phyloP scores from a whole-genome alignment of 2,329 filamentous ascomycete species.

The Aspergillus sp. region DNA sequence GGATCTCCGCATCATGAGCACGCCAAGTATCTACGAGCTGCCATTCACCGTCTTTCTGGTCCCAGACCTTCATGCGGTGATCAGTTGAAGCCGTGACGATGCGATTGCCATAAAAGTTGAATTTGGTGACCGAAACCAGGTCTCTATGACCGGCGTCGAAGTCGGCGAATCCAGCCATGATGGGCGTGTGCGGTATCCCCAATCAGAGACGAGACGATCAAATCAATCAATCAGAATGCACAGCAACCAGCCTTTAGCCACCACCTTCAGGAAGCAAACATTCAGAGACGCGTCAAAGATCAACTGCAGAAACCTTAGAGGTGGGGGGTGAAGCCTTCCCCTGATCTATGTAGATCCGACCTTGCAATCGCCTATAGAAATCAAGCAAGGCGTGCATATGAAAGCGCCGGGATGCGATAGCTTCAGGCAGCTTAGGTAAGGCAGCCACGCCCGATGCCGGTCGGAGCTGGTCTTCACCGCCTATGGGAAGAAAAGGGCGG shows the following conservation, averaged over 20 bases:
- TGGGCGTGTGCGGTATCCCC: slow-evolving; percentile 3
- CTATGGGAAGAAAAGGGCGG: slow-evolving; percentile 21
- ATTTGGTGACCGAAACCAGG: slow-evolving; percentile 79
- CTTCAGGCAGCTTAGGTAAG: neutral
- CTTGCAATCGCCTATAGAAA: slow-evolving; percentile 13
- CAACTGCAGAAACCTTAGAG: slow-evolving; percentile 1
- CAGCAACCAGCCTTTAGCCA: slow-evolving; percentile 12
- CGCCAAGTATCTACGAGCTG: slow-evolving; percentile 82
- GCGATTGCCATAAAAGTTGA: slow-evolving; percentile 89
- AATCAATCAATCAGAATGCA: neutral
- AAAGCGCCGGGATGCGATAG: slow-evolving; percentile 9
- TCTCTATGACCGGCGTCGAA: slow-evolving; percentile 55
- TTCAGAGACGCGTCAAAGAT: slow-evolving; percentile 8
- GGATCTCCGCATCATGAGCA: slow-evolving; percentile 85
- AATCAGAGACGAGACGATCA: neutral
- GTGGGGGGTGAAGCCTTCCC: neutral
- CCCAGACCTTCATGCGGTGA: slow-evolving; percentile 89
- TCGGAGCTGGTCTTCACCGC: slow-evolving; percentile 19
- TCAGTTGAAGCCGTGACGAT: slow-evolving; percentile 90
- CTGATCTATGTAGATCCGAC: slow-evolving; percentile 1
- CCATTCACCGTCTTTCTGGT: slow-evolving; percentile 74
- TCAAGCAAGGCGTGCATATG: slow-evolving; percentile 16
- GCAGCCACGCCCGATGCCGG: neutral
- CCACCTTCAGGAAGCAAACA: slow-evolving; percentile 5
- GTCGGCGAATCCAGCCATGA: slow-evolving; percentile 40